Base-by-base conservation (phyloP, 257 asterid species). In the Solanum peruvianum region DNA sequence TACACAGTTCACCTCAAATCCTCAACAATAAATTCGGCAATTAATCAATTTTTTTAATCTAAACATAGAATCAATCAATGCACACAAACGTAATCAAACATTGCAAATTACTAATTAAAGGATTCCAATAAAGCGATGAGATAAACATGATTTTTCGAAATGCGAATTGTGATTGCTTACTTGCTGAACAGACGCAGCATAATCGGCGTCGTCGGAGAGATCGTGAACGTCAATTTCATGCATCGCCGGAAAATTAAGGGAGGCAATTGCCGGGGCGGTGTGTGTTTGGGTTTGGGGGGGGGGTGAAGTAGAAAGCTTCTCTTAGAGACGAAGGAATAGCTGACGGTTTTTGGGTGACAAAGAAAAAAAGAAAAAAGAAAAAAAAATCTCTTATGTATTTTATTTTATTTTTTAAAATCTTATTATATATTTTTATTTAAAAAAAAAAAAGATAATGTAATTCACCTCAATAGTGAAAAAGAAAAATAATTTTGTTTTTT, bases 181-280 rank as follows among this genome's bases (percentile, higher is more conserved):
- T 86, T 86, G 84, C 67, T 86, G 87, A 18, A 86, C 27, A 14
- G 87, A 86, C 2, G 87, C 83, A 35, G 87, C 87, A 29, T 85
- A 85, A 70, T 85, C 64, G 15, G 81, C 82, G 15, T 85, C 81
- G 35, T 85, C 87, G 35, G 87, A 29, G 71, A 72, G 87, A 47
- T 86, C 87, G 69, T 67, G 81, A 9, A 71, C 39, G 47, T 86
- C 87, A 21, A 13, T 72, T 45, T 70, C 87, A 70, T 71, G 87
- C 87, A 72, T 86, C 83, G 42, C 80, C 80, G 39, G 10, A 66
- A 60, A 70, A 84, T 84, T 18, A 64, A 58, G 8, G 13, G 66
- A 39, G 7, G 5, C 21, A 45, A 5, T 80, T 20, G 66, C 27
- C 15, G 37, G 60, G 15, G 83, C 5, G 20, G 64, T 11, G 9